Evolutionary conservation across 148 eudicot species (phyloP).

Genomic region (Talinum fruticosum): DNA sequence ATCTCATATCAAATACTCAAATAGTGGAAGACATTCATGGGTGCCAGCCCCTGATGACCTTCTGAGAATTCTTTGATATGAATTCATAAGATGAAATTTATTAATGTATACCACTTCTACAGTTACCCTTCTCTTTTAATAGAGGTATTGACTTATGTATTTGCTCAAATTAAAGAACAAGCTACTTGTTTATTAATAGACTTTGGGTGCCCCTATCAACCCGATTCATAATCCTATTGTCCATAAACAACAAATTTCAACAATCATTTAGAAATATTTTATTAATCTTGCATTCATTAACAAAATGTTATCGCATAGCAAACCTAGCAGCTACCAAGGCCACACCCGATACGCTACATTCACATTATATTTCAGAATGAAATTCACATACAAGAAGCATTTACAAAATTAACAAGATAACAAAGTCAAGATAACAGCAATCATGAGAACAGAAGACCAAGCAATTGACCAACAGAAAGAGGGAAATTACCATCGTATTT

Average conservation of each 20-base stretch:
- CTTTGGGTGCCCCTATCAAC: not conserved
- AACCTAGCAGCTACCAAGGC: not conserved
- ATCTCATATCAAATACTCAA: not conserved
- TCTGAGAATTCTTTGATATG: no score
- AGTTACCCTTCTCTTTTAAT: not conserved
- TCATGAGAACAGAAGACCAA: not conserved
- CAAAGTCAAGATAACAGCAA: conserved; percentile 1
- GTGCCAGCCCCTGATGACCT: not conserved
- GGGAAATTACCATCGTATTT: conserved; percentile 67
- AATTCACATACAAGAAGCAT: not conserved
- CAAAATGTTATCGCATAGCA: not conserved
- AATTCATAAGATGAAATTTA: no score
- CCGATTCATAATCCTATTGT: not conserved
- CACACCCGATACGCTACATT: not conserved
- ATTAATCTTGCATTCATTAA: not conserved
- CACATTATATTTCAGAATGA: not conserved
- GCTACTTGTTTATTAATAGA: not conserved
- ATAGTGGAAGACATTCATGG: not conserved
- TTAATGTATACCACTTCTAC: not conserved
- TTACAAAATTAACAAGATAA: not conserved
- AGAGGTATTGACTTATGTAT: not conserved
- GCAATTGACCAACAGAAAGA: not conserved
- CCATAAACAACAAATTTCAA: not conserved
- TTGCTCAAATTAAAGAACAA: not conserved
- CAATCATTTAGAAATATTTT: not conserved